Evolutionary conservation across 1,284 basidiomycete species (phyloP).

Genomic region (Leccinum pachyderme): DNA sequence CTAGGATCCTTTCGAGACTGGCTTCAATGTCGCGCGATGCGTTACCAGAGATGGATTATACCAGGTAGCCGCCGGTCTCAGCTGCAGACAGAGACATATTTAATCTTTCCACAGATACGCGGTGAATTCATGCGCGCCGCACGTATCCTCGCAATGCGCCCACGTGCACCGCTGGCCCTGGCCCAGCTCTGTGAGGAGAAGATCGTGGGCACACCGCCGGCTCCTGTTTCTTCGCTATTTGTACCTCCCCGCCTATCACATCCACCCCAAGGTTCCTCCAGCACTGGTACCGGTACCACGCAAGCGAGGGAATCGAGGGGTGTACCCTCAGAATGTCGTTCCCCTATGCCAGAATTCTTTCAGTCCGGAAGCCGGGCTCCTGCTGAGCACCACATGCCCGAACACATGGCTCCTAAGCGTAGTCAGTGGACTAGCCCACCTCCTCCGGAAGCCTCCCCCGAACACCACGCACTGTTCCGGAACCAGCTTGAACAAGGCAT

Average conservation of each 20-base stretch:
- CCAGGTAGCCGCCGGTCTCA: conserved; percentile 50
- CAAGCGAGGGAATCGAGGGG: conserved; percentile 53
- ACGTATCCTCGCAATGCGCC: conserved; percentile 75
- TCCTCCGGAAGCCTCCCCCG: conserved; percentile 68
- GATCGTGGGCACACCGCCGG: conserved; percentile 42
- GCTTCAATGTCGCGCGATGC: conserved; percentile 95
- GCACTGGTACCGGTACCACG: conserved; percentile 58
- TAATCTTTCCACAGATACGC: conserved; percentile 67
- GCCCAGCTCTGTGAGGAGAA: conserved; percentile 84
- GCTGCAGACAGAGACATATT: background rate
- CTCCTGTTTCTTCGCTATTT: conserved; percentile 48
- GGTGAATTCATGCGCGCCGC: conserved; percentile 98
- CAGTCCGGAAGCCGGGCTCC: conserved; percentile 39
- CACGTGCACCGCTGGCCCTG: conserved; percentile 76
- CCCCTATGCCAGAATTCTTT: conserved; percentile 48
- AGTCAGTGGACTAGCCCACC: conserved; percentile 80
- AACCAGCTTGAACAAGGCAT: conserved; percentile 61
- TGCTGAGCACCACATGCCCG: conserved; percentile 41
- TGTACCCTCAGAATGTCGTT: conserved; percentile 44
- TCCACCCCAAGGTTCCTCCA: conserved; percentile 69
- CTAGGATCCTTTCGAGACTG: conserved; percentile 93
- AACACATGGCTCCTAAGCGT: conserved; percentile 77
- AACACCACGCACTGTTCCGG: conserved; percentile 66
- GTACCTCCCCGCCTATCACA: conserved; percentile 53
- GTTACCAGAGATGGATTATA: conserved; percentile 97